These are phyloP conservation scores for Ceratocystis destructans DNA, from an alignment of 2,329 filamentous ascomycete species.

Conservation along the genomic window DNA sequence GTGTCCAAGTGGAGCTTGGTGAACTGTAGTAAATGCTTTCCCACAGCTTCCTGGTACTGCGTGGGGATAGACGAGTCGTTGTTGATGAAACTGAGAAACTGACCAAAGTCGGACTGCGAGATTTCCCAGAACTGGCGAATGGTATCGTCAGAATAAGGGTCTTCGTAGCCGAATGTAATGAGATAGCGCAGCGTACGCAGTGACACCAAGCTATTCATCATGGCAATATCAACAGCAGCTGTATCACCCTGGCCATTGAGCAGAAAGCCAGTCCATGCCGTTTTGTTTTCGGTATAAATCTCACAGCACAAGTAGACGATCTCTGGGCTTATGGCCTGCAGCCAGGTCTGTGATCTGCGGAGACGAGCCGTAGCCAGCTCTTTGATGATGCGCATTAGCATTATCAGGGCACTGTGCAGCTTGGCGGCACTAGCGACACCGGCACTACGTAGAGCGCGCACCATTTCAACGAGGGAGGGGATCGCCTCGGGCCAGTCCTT, in stretches of 20 bases:
- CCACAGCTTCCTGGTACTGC: constrained; percentile 48
- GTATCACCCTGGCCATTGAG: constrained; percentile 44
- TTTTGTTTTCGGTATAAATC: constrained; percentile 64
- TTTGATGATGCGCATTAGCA: constrained; percentile 77
- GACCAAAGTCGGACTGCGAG: constrained; percentile 63
- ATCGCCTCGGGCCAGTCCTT: constrained; percentile 62
- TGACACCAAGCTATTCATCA: constrained; percentile 63
- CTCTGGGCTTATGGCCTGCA: constrained; percentile 70
- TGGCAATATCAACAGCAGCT: constrained; percentile 44
- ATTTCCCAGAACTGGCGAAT: constrained; percentile 70
- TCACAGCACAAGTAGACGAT: constrained; percentile 65
- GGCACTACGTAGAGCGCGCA: constrained; percentile 39
- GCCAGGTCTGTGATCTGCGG: constrained; percentile 55
- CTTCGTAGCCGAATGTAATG: constrained; percentile 67
- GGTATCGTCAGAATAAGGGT: constrained; percentile 63
- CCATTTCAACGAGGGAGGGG: constrained; percentile 45
- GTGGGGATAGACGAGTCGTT: constrained; percentile 41
- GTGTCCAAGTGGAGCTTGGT: constrained; percentile 85
- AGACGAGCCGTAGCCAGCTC: constrained; percentile 73
- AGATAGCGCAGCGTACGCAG: constrained; percentile 72
- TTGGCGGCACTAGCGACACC: constrained; percentile 34
- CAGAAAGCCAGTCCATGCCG: constrained; percentile 52
- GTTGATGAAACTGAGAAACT: constrained; percentile 53
- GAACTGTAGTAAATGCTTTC: constrained; percentile 78
- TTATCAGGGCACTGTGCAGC: constrained; percentile 54